Base-by-base conservation (phyloP, 2,329 filamentous ascomycete genomes). In the Trichoderma hamatum region DNA sequence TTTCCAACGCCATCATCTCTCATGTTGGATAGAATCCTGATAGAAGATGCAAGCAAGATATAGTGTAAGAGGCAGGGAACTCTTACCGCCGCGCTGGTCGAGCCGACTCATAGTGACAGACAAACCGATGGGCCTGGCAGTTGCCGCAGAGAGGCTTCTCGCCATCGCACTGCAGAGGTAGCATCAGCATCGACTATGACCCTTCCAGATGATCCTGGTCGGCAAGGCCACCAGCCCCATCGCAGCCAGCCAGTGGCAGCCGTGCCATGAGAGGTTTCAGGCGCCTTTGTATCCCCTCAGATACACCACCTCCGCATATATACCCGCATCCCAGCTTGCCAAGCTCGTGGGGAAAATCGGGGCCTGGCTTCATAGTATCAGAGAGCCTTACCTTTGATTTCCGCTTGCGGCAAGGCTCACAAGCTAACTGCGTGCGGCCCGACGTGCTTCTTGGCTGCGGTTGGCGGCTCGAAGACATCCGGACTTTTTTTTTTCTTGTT, bases 401-500 rank as follows among this genome's bases (percentile, higher is more conserved):
- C 67, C 67, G 63, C 67, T 69, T 69, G 59, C 67, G 67, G 67
- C 67, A 69, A 56, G 67, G 67, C 39, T 69, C 59, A 28, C 67
- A 69, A 51, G 67, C 67, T 43, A 69, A 58, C 39, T 28, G 58
- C 59, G 67, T 69, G 59, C 67, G 67, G 49, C 66, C 58, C 21
- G 66, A 56, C 46, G 21, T 34, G 30, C 66, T 59, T 58, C 67
- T 49, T 24, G 58, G 36, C 59, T 69, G 67, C 62, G 67, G 67
- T 64, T 69, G 67, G 67, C 67, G 67, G 67, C 67, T 69, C 36
- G 67, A 69, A 69, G 67, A 69, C 67, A 69, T 69, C 59, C 67
- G 67, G 67, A 28, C 26, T 39, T 43, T 43, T 10, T 43, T 13
- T 19, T 16, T 39, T n/a, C n/a, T 7, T 16, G 1, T 1, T 49